phyloP scores from a whole-genome alignment of 768 basidiomycete species.

The Trametes cubensis region DNA sequence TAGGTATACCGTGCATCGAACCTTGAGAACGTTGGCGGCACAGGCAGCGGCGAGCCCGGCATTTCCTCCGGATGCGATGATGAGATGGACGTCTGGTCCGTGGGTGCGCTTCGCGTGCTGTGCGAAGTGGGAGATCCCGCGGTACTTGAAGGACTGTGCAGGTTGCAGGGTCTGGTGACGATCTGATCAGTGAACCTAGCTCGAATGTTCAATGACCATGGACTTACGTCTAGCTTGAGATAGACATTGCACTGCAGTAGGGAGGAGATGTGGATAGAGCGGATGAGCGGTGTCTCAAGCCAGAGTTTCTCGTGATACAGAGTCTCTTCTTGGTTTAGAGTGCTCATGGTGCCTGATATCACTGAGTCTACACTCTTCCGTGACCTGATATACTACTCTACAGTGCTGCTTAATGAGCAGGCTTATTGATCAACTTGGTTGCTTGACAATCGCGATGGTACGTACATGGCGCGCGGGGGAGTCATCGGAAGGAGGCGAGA shows the following conservation, averaged over 20 bases:
- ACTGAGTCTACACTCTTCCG: background rate
- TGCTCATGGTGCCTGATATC: background rate
- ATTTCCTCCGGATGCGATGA: constrained; percentile 80
- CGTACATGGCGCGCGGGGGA: background rate
- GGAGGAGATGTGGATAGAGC: constrained; percentile 60
- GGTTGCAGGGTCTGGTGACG: constrained; percentile 65
- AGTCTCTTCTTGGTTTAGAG: background rate
- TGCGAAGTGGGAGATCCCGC: constrained; percentile 67
- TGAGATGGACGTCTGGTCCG: constrained; percentile 59
- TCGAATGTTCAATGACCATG: too few relatives aligned
- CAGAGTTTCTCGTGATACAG: constrained; percentile 42
- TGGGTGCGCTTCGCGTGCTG: constrained; percentile 51
- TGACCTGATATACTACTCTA: background rate
- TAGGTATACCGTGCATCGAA: constrained; percentile 70
- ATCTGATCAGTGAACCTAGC: too few relatives aligned
- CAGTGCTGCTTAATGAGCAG: background rate
- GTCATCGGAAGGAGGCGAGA: background rate
- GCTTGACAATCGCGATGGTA: background rate
- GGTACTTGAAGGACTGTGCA: constrained; percentile 75
- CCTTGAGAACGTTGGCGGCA: constrained; percentile 54
- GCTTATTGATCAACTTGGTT: background rate
- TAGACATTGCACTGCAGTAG: constrained; percentile 55
- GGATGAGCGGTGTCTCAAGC: constrained; percentile 66
- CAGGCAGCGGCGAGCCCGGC: constrained; percentile 75
- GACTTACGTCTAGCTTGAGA: constrained; percentile 69